Conservation (phyloP, 2,329 filamentous ascomycete genomes). For the Pezicula radicicola region DNA sequence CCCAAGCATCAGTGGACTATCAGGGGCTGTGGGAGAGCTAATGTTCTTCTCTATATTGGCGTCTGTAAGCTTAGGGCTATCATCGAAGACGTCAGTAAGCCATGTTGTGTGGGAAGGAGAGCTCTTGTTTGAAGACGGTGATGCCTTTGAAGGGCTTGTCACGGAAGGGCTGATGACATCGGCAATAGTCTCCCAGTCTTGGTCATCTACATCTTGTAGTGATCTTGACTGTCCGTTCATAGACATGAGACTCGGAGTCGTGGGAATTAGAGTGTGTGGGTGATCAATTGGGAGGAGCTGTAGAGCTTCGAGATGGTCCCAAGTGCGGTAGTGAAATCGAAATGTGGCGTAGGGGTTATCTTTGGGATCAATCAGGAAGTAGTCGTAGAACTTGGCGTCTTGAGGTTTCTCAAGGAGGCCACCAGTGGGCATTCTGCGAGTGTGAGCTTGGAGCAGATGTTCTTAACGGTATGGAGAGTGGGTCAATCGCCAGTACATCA, state of each 20-base stretch:
- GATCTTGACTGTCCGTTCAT: constrained; percentile 10
- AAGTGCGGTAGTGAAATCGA: constrained; percentile 54
- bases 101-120: constrained; percentile 8
- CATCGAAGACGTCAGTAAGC: constrained; percentile 17
- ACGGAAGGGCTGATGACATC: not conserved
- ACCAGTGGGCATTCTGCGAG: constrained; percentile 45
- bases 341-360: constrained; percentile 52
- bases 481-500: not conserved
- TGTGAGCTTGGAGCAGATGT: not conserved
- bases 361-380: constrained; percentile 46
- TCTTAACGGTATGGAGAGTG: not conserved
- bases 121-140: not conserved
- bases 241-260: constrained; percentile 16
- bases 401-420: constrained; percentile 50
- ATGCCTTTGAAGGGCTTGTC: not conserved
- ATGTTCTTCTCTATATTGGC: constrained; percentile 1
- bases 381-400: constrained; percentile 49
- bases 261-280: constrained; percentile 12
- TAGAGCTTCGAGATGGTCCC: constrained; percentile 43
- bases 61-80: constrained; percentile 3
- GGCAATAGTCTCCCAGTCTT: constrained; percentile 2
- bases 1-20: not conserved
- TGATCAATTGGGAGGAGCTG: constrained; percentile 37
- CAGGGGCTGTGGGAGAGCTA: constrained; percentile 1
- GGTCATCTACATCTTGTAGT: constrained; percentile 6